Evolutionary conservation across 208 protist genomes (phyloP), one percentile per base, ranked within the genome.

Genomic region (Wallacemonas sp.): DNA sequence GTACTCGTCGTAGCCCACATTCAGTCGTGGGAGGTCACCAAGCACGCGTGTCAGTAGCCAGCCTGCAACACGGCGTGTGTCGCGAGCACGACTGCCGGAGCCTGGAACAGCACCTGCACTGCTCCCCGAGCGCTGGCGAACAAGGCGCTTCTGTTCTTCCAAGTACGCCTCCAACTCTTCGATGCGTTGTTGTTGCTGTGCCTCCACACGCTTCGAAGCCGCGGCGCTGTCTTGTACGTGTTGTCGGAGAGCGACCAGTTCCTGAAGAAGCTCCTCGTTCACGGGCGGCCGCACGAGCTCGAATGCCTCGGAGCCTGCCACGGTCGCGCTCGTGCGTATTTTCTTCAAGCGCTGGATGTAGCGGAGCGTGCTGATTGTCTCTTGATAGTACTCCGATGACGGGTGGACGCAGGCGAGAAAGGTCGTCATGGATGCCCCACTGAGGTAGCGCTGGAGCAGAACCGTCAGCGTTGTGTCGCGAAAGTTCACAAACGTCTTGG

Each of bases 371-470:
- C 86, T 94, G 59, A 96, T 59, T 11, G 90, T 94, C 64, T 96
- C 87, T 24, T 82, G 69, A 34, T 76, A 84, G 74, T 79, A 86
- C 34, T 64, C 34, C 19, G 63, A 41, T 36, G 75, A 63, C 1
- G 90, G 90, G 51, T 96, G 90, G 39, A 96, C 81, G 62, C 90
- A 96, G 17, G 87, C 87, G n/a, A 96, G 74, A 66, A 96, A 96
- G 17, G 85, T 90, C 3, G 90, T 96, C 67, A 82, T 72, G 12
- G 87, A 94, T 22, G 84, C 70, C 1, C 90, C 87, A 26, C 70
- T 82, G 26, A 96, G 68, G 73, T 96, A 96, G 19, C 90, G 82
- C 75, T 96, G 88, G 26, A 96, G 80, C 36, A 96, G 78, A 51
- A 93, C 86, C 15, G 90, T 96, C 28, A 96, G 72, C 5, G 88